These are phyloP conservation scores for Metschnikowia lachancei DNA, from an alignment of 805 yeast species.

Conservation along the genomic window DNA sequence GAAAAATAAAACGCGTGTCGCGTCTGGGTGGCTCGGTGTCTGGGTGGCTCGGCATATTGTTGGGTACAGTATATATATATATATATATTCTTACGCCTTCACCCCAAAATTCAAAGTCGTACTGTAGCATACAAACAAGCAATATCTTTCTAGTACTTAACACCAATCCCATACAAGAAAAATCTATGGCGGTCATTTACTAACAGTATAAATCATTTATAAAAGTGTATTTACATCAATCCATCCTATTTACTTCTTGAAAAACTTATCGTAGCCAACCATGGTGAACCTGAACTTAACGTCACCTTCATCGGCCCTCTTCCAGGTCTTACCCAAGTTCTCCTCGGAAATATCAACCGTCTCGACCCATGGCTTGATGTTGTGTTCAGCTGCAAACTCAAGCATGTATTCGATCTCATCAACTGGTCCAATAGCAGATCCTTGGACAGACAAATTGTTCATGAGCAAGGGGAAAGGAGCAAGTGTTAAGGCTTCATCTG, in stretches of 20 bases:
- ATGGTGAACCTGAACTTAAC: constrained; percentile 20
- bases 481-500: constrained; percentile 9
- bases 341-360: constrained; percentile 19
- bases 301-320: constrained; percentile 17
- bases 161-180: too few species aligned
- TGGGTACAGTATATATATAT: too few species aligned
- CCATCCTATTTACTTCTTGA: constrained; percentile 8
- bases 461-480: constrained; percentile 12
- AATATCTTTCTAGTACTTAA: too few species aligned
- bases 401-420: constrained; percentile 20
- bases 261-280: constrained; percentile 20
- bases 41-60: too few species aligned
- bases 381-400: constrained; percentile 20
- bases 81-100: too few species aligned
- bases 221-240: too few species aligned
- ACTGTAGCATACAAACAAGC: too few species aligned
- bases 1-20: too few species aligned
- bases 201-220: too few species aligned
- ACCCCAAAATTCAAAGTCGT: too few species aligned
- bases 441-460: constrained; percentile 18
- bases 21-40: too few species aligned
- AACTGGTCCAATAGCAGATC: constrained; percentile 18
- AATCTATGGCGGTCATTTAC: too few species aligned
- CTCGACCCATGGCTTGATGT: constrained; percentile 21
- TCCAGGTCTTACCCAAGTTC: constrained; percentile 18